These are phyloP conservation scores for Arthrobotrys megalospora DNA, from an alignment of 2,329 filamentous ascomycete species.

Conservation along the genomic window DNA sequence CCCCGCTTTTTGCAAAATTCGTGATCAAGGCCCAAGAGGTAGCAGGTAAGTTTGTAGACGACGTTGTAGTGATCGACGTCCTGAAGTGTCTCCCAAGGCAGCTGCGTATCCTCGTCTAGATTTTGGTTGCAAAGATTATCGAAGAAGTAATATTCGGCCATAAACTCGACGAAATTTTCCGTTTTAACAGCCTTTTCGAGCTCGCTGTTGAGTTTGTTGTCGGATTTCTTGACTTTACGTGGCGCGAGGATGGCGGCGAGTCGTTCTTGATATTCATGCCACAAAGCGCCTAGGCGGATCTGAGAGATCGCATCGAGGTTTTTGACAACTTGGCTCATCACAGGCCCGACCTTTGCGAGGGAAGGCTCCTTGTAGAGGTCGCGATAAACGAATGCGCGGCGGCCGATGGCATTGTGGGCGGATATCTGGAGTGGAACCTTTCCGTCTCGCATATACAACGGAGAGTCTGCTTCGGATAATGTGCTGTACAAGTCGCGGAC, in stretches of 20 bases:
- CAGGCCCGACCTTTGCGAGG: slow-evolving; percentile 46
- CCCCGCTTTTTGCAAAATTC: slow-evolving; percentile 43
- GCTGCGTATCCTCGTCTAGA: slow-evolving; percentile 42
- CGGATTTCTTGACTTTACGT: slow-evolving; percentile 15
- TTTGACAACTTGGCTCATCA: slow-evolving; percentile 50
- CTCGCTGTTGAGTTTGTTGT: slow-evolving; percentile 19
- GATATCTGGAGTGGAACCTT: slow-evolving; percentile 45
- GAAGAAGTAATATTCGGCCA: slow-evolving; percentile 56
- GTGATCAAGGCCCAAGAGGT: slow-evolving; percentile 57
- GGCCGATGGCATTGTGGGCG: slow-evolving; percentile 46
- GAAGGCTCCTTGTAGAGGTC: slow-evolving; percentile 39
- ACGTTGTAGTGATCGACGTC: slow-evolving; percentile 52
- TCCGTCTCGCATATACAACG: slow-evolving; percentile 49
- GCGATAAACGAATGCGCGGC: slow-evolving; percentile 50
- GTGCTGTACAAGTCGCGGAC: slow-evolving; percentile 54
- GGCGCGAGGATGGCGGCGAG: slow-evolving; percentile 41
- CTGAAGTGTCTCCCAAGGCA: slow-evolving; percentile 51
- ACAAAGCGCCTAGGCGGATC: slow-evolving; percentile 47
- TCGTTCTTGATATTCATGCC: slow-evolving; percentile 58
- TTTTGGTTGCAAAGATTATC: slow-evolving; percentile 56
- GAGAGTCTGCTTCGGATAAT: slow-evolving; percentile 43
- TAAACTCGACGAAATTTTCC: slow-evolving; percentile 43
- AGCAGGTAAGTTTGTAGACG: slow-evolving; percentile 47
- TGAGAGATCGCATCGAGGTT: slow-evolving; percentile 51
- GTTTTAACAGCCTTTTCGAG: slow-evolving; percentile 11